phyloP scores from a whole-genome alignment of 2,329 filamentous ascomycete genomes.

The Calonectria ilicicola region DNA sequence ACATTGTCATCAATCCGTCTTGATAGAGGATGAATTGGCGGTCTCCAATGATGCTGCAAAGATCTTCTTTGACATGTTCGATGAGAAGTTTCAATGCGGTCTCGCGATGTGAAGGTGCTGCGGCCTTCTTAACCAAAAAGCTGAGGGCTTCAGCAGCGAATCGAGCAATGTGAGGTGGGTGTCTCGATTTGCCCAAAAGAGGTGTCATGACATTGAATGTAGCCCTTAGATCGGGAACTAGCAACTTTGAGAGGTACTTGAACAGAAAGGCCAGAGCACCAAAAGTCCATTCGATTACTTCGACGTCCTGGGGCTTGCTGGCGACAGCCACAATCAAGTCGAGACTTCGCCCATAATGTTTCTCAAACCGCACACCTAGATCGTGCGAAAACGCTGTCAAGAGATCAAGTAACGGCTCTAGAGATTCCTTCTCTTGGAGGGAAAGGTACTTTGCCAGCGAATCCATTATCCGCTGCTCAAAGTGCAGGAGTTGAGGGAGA shows the following conservation, averaged over 20 bases:
- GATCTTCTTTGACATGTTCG: slow-evolving; percentile 76
- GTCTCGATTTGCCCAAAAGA: slow-evolving; percentile 83
- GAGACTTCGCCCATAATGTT: slow-evolving; percentile 83
- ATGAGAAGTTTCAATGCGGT: slow-evolving; percentile 79
- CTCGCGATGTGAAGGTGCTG: slow-evolving; percentile 80
- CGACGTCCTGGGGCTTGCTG: slow-evolving; percentile 79
- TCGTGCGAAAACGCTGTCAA: slow-evolving; percentile 96
- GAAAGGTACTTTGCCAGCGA: slow-evolving; percentile 81
- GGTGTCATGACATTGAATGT: slow-evolving; percentile 87
- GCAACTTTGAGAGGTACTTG: slow-evolving; percentile 91
- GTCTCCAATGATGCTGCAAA: slow-evolving; percentile 65
- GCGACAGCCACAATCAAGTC: slow-evolving; percentile 82
- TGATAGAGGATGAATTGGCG: slow-evolving; percentile 78
- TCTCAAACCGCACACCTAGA: slow-evolving; percentile 87
- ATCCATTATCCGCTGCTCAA: slow-evolving; percentile 87
- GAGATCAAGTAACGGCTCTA: slow-evolving; percentile 90
- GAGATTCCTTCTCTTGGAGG: slow-evolving; percentile 79
- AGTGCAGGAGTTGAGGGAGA: slow-evolving; percentile 90
- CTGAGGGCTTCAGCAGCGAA: slow-evolving; percentile 97
- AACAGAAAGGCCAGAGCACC: slow-evolving; percentile 94
- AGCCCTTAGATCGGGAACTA: slow-evolving; percentile 87
- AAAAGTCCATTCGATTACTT: slow-evolving; percentile 98
- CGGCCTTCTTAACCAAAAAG: slow-evolving; percentile 92
- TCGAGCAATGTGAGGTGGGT: slow-evolving; percentile 87
- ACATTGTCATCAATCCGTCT: slow-evolving; percentile 91